These are phyloP conservation scores for Penicillium sp. DNA, from an alignment of 2,329 filamentous ascomycete species.

Conservation along the genomic window DNA sequence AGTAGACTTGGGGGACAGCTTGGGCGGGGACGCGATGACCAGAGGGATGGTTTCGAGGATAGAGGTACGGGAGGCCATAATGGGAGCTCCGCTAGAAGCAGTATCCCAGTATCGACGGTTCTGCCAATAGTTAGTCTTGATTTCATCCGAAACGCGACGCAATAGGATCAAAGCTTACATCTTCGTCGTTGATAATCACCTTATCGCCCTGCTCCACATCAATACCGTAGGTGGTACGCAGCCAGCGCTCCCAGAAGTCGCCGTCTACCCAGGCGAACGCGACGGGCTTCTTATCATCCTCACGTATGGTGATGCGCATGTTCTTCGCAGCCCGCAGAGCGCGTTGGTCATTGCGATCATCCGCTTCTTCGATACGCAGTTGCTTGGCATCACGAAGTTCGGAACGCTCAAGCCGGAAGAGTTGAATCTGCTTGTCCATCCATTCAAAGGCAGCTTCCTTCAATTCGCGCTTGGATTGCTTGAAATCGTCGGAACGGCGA, in stretches of 20 bases:
- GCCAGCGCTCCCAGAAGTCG: constrained; percentile 96
- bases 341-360: constrained; percentile 87
- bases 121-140: constrained; percentile 50
- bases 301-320: constrained; percentile 88
- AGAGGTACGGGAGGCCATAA: constrained; percentile 83
- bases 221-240: constrained; percentile 91
- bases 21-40: constrained; percentile 52
- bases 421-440: constrained; percentile 93
- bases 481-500: constrained; percentile 76
- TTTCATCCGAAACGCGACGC: background rate
- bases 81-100: constrained; percentile 84
- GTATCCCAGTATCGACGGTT: constrained; percentile 94
- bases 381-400: constrained; percentile 94
- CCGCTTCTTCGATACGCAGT: constrained; percentile 90
- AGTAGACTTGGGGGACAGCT: constrained; percentile 53
- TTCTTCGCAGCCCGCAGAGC: constrained; percentile 84
- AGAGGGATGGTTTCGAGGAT: constrained; percentile 77
- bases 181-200: constrained; percentile 95
- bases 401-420: constrained; percentile 90
- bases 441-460: constrained; percentile 95
- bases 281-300: constrained; percentile 82
- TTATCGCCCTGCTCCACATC: constrained; percentile 83
- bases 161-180: constrained; percentile 63
- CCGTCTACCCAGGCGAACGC: constrained; percentile 97
- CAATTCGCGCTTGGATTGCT: constrained; percentile 78